phyloP scores from a whole-genome alignment of 495 filamentous ascomycete genomes.

The Podospora pseudopauciseta region DNA sequence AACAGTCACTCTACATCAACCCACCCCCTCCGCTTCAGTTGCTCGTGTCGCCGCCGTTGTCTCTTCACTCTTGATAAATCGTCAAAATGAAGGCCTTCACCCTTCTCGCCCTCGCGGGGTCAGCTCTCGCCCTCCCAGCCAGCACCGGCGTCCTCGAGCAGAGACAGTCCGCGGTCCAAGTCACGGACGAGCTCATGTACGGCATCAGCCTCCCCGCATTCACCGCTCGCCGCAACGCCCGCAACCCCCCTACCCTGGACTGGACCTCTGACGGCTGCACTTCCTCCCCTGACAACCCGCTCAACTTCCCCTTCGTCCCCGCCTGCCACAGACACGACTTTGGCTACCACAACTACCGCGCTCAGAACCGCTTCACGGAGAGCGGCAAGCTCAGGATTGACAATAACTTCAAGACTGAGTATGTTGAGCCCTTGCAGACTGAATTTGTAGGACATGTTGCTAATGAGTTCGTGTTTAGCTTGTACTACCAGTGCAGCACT shows the following conservation, averaged over 20 bases:
- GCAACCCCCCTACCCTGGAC: constrained; percentile 30
- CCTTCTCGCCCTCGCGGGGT: background rate
- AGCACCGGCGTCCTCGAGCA: background rate
- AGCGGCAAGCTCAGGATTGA: constrained; percentile 34
- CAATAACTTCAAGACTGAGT: constrained; percentile 41
- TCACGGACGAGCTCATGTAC: background rate
- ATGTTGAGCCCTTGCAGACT: background rate
- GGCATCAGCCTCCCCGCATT: constrained; percentile 27
- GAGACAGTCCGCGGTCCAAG: background rate
- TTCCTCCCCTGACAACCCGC: constrained; percentile 39
- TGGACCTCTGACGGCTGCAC: constrained; percentile 44
- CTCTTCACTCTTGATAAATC: background rate
- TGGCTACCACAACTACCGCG: constrained; percentile 46
- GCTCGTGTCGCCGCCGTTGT: background rate
- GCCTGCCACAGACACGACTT: constrained; percentile 48
- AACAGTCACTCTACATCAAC: background rate
- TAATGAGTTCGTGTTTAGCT: background rate
- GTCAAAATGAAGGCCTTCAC: constrained; percentile 1
- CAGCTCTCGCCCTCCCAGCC: background rate
- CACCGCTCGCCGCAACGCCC: constrained; percentile 24
- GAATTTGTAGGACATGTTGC: background rate
- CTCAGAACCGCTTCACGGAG: constrained; percentile 37
- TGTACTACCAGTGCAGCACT: constrained; percentile 2
- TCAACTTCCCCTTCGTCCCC: constrained; percentile 41
- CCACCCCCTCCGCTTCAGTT: background rate